These are phyloP conservation scores for Wickerhamomyces ciferrii DNA, from an alignment of 805 yeast genomes.

Conservation along the genomic window DNA sequence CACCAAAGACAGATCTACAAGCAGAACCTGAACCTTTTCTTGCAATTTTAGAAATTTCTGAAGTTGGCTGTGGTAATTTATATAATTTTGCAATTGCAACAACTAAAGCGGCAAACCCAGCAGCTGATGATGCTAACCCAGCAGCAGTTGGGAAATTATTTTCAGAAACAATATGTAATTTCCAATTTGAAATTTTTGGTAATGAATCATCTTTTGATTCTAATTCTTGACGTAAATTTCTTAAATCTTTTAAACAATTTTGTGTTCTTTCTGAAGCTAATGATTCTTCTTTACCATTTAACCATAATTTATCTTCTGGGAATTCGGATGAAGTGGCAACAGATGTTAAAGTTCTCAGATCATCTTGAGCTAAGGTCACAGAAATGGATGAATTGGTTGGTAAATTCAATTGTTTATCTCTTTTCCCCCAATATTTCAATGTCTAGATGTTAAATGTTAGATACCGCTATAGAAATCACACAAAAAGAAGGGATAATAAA, in stretches of 20 bases:
- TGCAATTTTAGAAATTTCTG: conserved; percentile 89
- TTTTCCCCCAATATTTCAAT: conserved; percentile 97
- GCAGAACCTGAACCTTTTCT: conserved; percentile 99
- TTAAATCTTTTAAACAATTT: conserved; percentile 73
- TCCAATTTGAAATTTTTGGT: conserved; percentile 59
- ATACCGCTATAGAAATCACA: not conserved
- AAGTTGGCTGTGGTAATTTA: conserved; percentile 75
- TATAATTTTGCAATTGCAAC: conserved; percentile 83
- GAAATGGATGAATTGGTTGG: conserved; percentile 97
- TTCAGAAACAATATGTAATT: conserved; percentile 79
- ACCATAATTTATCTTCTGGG: conserved; percentile 65
- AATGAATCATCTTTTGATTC: conserved; percentile 49
- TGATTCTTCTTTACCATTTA: conserved; percentile 81
- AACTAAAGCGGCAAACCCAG: conserved; percentile 96
- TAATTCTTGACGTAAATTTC: conserved; percentile 55
- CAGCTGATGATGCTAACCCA: conserved; percentile 96
- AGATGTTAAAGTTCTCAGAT: conserved; percentile 86
- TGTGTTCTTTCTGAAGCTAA: conserved; percentile 56
- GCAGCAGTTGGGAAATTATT: conserved; percentile 99
- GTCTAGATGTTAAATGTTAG: conserved; percentile 39
- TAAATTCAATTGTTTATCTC: conserved; percentile 80
- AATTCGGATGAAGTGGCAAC: conserved; percentile 67
- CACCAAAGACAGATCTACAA: conserved; percentile 94
- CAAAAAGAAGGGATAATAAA: not conserved
- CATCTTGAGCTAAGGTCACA: conserved; percentile 88